Conservation (phyloP, 2,329 filamentous ascomycete species). For the Pseudofabraea citricarpa region DNA sequence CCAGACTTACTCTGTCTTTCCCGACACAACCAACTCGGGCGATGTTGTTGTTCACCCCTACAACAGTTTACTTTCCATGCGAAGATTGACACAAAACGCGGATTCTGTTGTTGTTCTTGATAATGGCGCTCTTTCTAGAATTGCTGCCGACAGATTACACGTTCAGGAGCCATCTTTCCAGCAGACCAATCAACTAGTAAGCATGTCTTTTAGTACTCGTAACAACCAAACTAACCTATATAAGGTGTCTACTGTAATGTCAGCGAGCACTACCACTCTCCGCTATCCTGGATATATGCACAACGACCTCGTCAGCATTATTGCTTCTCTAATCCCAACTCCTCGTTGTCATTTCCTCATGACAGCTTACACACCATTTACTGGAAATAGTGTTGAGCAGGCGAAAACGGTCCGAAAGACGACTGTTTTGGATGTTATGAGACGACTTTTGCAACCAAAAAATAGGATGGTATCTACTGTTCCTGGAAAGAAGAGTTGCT, state of each 20-base stretch:
- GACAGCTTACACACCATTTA: constrained; percentile 98
- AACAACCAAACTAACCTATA: constrained; percentile 9
- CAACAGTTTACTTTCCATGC: constrained; percentile 91
- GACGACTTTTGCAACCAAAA: constrained; percentile 90
- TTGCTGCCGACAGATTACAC: constrained; percentile 89
- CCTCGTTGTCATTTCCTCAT: constrained; percentile 97
- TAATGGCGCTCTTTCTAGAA: constrained; percentile 88
- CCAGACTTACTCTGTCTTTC: constrained; percentile 98
- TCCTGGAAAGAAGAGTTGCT: constrained; percentile 94
- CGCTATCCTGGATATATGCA: constrained; percentile 99
- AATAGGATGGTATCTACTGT: constrained; percentile 98
- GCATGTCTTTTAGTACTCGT: constrained; percentile 11
- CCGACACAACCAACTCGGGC: constrained; percentile 78
- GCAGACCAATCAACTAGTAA: constrained; percentile 91
- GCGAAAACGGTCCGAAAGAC: constrained; percentile 98
- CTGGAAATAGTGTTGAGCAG: constrained; percentile 90
- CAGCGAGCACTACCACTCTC: constrained; percentile 91
- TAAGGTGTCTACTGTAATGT: constrained; percentile 95
- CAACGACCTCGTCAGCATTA: constrained; percentile 95
- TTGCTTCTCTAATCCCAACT: constrained; percentile 92
- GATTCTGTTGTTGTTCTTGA: constrained; percentile 97
- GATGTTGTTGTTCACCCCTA: constrained; percentile 98
- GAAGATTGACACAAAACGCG: constrained; percentile 88
- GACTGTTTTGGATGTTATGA: constrained; percentile 96
- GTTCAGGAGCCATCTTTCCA: constrained; percentile 94